Evolutionary conservation across 257 asterid genomes (phyloP).

Genomic region (Solanum gracilifrons): DNA sequence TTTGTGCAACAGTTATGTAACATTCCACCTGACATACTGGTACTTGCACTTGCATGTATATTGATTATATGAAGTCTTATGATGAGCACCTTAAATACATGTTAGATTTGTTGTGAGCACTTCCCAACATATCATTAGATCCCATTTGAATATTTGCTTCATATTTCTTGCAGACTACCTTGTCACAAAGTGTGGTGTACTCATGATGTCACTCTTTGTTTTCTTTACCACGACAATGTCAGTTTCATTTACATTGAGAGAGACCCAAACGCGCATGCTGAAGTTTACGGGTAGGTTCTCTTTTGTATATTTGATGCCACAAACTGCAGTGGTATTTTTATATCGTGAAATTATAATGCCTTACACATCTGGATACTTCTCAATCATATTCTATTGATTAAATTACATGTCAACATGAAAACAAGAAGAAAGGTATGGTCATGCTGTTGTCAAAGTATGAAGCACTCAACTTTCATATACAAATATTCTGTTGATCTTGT

Average conservation of each 20-base stretch:
- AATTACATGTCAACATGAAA: background rate
- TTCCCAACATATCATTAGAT: background rate
- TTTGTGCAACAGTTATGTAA: background rate
- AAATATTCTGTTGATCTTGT: background rate
- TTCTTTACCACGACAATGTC: slow-evolving; percentile 99
- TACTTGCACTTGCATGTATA: background rate
- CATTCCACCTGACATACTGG: background rate
- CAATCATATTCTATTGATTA: background rate
- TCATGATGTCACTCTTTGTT: slow-evolving; percentile 99
- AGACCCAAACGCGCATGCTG: slow-evolving; percentile 99
- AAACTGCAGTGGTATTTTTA: background rate
- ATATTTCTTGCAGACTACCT: slow-evolving; percentile 72
- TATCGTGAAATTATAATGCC: background rate
- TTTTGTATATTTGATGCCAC: background rate
- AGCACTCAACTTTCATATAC: background rate
- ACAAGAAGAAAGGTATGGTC: background rate
- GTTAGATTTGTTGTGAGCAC: background rate
- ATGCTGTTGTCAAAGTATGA: background rate
- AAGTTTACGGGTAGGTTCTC: slow-evolving; percentile 78
- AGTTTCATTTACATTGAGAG: slow-evolving; percentile 95
- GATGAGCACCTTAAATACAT: background rate
- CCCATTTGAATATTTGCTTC: background rate
- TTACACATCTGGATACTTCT: background rate
- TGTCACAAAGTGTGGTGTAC: slow-evolving; percentile 93
- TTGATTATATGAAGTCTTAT: background rate